Percentiles rank a stretch among this genome's conserved stretches.
Conservation (phyloP, 1,139 yeast species). For the Yamadazyma spencermartinsiae region DNA sequence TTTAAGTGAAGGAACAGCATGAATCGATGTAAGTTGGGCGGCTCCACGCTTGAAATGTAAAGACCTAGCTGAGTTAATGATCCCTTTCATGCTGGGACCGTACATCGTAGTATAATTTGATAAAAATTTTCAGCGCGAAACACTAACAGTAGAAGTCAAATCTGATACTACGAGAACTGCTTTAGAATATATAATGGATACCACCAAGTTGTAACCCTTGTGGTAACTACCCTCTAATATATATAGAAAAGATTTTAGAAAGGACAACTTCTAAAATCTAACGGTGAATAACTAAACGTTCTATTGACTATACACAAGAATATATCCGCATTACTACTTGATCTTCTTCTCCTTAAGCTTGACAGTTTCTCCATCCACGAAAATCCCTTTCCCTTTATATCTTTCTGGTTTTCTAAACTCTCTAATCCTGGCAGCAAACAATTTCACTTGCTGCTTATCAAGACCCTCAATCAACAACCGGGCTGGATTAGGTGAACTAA, state of each 20-base stretch:
- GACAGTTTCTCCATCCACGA: constrained; percentile 87
- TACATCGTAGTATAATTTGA: too few species aligned
- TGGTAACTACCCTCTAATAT: background rate
- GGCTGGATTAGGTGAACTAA: constrained; percentile 83
- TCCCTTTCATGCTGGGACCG: background rate
- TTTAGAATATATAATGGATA: too few species aligned
- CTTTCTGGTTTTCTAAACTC: constrained; percentile 95
- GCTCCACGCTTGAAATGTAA: constrained; percentile 25
- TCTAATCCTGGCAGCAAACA: constrained; percentile 87
- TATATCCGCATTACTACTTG: constrained; percentile 47
- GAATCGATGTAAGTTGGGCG: constrained; percentile 56
- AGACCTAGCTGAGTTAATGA: background rate
- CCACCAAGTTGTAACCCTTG: too few species aligned
- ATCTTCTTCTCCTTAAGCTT: constrained; percentile 89
- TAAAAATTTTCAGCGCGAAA: constrained; percentile 4
- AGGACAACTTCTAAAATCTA: too few species aligned
- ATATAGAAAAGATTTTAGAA: too few species aligned
- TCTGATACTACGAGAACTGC: background rate
- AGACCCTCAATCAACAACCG: constrained; percentile 83
- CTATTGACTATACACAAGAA: constrained; percentile 12
- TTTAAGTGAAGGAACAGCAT: constrained; percentile 49
- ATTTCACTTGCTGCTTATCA: constrained; percentile 82
- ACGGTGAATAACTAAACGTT: too few species aligned
- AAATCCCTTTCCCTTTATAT: constrained; percentile 97
- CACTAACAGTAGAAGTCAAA: background rate